Evolutionary conservation across 2,329 filamentous ascomycete genomes (phyloP).

Genomic region (Penicillium sp.): DNA sequence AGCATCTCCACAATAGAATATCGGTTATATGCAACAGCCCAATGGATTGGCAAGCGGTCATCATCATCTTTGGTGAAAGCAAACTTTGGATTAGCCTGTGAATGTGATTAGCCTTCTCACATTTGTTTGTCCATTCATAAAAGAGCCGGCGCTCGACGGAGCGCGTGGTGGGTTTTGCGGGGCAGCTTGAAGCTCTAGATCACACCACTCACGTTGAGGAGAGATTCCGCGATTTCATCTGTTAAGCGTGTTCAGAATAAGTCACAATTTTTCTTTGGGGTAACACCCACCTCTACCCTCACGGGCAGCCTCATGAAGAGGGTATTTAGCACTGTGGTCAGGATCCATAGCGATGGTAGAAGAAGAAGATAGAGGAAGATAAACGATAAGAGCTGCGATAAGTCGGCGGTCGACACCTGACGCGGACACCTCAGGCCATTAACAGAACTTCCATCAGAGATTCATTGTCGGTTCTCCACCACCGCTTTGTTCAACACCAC

Average conservation of each 20-base stretch:
- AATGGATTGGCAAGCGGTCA: constrained; percentile 86
- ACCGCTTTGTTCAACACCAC: neutral
- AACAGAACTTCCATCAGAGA: constrained; percentile 12
- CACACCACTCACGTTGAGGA: constrained; percentile 59
- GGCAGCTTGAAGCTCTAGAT: constrained; percentile 18
- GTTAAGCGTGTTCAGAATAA: constrained; percentile 23
- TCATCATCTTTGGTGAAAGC: constrained; percentile 75
- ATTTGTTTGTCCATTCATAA: neutral
- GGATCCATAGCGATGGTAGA: constrained; percentile 36
- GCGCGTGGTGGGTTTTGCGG: constrained; percentile 21
- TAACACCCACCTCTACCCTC: constrained; percentile 71
- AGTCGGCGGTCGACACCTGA: constrained; percentile 19
- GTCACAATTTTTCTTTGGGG: constrained; percentile 1
- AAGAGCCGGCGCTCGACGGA: neutral
- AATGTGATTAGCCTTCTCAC: constrained; percentile 3
- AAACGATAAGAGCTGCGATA: constrained; percentile 27
- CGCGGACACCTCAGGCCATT: constrained; percentile 20
- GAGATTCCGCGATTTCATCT: constrained; percentile 71
- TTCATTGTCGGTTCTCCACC: constrained; percentile 8
- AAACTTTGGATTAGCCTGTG: constrained; percentile 76
- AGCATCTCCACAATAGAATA: constrained; percentile 71
- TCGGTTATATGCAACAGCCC: constrained; percentile 84
- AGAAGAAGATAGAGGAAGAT: constrained; percentile 4
- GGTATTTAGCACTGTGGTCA: constrained; percentile 62
- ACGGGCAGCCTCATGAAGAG: constrained; percentile 81